Conservation (phyloP, 352 stramenopile species). For the Phytopythium helicoides region DNA sequence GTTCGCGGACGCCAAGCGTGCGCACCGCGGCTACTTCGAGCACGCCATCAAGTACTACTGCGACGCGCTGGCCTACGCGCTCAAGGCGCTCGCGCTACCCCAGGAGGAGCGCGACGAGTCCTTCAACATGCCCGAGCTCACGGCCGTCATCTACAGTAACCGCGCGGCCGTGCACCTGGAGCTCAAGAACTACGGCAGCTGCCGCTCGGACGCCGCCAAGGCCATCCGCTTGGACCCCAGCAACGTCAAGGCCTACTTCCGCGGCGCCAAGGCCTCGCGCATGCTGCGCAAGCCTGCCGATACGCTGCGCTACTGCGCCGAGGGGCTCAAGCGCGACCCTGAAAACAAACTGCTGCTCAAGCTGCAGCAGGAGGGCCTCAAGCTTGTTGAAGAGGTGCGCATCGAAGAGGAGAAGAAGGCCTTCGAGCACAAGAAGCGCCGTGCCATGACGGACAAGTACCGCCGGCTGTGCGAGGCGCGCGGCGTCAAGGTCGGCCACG, state of each 20-base stretch:
- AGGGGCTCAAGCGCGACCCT: slow-evolving; percentile 70
- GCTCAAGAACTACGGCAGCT: slow-evolving; percentile 86
- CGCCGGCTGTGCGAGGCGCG: slow-evolving; percentile 66
- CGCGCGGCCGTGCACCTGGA: slow-evolving; percentile 78
- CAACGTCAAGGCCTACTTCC: slow-evolving; percentile 86
- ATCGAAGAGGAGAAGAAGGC: slow-evolving; percentile 61
- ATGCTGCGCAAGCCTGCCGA: slow-evolving; percentile 79
- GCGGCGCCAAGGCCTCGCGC: slow-evolving; percentile 78
- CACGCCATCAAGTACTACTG: slow-evolving; percentile 82
- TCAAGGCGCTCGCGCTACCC: slow-evolving; percentile 71
- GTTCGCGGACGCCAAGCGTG: slow-evolving; percentile 71
- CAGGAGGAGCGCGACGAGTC: slow-evolving; percentile 51
- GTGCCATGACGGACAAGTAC: slow-evolving; percentile 75
- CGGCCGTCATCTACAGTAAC: slow-evolving; percentile 78
- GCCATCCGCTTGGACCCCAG: slow-evolving; percentile 62
- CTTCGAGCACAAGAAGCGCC: slow-evolving; percentile 65
- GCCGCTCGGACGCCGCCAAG: slow-evolving; percentile 72
- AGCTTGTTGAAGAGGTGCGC: slow-evolving; percentile 61
- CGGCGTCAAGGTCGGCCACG: slow-evolving; percentile 62
- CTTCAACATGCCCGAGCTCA: slow-evolving; percentile 71
- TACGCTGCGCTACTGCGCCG: slow-evolving; percentile 78
- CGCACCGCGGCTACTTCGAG: slow-evolving; percentile 66
- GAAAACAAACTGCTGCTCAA: slow-evolving; percentile 76
- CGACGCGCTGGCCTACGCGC: slow-evolving; percentile 69
- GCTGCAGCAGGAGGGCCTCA: slow-evolving; percentile 58